phyloP scores from a whole-genome alignment of 108 stramenopile genomes.

The Nitzschia sp. region DNA sequence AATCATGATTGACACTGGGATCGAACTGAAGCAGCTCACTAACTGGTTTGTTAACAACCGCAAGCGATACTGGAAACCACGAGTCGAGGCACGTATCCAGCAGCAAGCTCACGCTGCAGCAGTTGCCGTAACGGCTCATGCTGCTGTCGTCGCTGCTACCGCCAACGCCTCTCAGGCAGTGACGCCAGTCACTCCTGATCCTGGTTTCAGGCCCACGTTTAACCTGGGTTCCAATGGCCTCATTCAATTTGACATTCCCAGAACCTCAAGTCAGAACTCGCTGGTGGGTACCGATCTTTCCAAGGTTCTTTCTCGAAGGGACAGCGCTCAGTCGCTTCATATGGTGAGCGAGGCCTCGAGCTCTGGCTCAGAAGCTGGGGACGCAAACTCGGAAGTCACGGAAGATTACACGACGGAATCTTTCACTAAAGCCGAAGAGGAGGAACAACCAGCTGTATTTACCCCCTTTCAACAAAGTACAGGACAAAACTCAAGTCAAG shows the following conservation, averaged over 20 bases:
- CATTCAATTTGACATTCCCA: slow-evolving; percentile 19
- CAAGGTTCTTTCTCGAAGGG: not conserved
- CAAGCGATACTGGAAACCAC: slow-evolving; percentile 89
- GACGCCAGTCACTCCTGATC: slow-evolving; percentile 20
- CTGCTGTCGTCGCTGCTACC: slow-evolving; percentile 14
- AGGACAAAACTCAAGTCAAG: not conserved
- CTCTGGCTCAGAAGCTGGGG: slow-evolving; percentile 27
- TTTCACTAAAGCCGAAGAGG: not conserved
- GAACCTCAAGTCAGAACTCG: slow-evolving; percentile 4
- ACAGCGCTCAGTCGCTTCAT: not conserved
- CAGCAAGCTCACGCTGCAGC: slow-evolving; percentile 43
- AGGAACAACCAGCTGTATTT: not conserved
- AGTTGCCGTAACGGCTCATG: slow-evolving; percentile 18
- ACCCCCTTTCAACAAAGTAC: not conserved
- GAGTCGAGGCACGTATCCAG: slow-evolving; percentile 76
- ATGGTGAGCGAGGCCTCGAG: slow-evolving; percentile 20
- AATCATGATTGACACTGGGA: slow-evolving; percentile 88
- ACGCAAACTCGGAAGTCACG: not conserved
- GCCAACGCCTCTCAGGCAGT: not conserved
- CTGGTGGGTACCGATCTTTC: slow-evolving; percentile 4
- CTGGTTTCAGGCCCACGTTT: not conserved
- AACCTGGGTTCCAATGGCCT: not conserved
- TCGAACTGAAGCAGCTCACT: slow-evolving; percentile 89
- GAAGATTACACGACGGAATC: slow-evolving; percentile 6
- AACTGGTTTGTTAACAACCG: slow-evolving; percentile 96